These are phyloP conservation scores for Zoysia pacifica DNA, from an alignment of 176 grass and related monocot species.

Conservation along the genomic window DNA sequence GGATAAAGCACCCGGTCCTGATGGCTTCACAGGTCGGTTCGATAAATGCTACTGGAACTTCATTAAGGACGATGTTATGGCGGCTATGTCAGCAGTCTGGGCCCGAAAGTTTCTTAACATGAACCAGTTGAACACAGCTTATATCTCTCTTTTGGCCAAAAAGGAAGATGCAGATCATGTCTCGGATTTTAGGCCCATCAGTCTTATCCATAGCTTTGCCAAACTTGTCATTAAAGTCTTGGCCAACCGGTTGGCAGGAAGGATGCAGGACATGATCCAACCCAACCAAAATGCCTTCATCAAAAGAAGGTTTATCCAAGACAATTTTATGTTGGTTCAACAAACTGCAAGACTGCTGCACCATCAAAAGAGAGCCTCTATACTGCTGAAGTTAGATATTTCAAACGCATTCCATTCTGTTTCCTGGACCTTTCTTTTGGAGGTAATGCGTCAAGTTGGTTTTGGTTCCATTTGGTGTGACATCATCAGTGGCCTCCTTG, in stretches of 20 bases:
- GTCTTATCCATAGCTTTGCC: not conserved
- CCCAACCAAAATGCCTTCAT: too few species aligned
- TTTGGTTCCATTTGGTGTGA: too few species aligned
- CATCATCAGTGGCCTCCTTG: too few species aligned
- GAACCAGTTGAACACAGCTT: not conserved
- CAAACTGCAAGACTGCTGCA: not conserved
- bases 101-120: too few species aligned
- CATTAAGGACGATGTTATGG: not conserved
- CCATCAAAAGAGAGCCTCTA: not conserved
- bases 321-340: not conserved
- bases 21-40: not conserved
- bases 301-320: not conserved
- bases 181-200: not conserved
- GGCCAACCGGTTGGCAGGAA: not conserved
- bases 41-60: not conserved
- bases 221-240: not conserved
- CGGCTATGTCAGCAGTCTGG: not conserved
- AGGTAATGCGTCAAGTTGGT: not conserved
- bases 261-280: too few species aligned
- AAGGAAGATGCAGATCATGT: not conserved
- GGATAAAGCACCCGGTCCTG: not conserved
- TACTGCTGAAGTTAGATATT: not conserved
- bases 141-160: not conserved
- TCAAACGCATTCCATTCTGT: not conserved
- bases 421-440: not conserved